Evolutionary conservation across 1,284 basidiomycete species (phyloP).

Genomic region (Xerocomus amazonicus): DNA sequence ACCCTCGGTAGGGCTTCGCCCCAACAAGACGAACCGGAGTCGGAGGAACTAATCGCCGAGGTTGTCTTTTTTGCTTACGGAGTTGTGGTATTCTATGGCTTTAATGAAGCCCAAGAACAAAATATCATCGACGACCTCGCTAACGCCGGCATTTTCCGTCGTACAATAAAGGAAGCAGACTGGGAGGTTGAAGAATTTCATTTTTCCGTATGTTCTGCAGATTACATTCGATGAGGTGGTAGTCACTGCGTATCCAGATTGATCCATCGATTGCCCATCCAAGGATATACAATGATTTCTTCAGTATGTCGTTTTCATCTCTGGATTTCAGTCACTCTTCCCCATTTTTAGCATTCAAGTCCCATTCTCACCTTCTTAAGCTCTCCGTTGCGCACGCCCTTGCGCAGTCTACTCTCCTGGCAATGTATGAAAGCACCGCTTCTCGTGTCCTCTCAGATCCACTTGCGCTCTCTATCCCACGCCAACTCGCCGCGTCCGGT

Average conservation of each 20-base stretch:
- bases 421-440: slow-evolving; percentile 83
- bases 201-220: slow-evolving; percentile 56
- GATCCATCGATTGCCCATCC: slow-evolving; percentile 83
- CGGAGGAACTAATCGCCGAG: slow-evolving; percentile 63
- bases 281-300: slow-evolving; percentile 89
- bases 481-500: slow-evolving; percentile 79
- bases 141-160: slow-evolving; percentile 64
- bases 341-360: slow-evolving; percentile 70
- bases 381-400: slow-evolving; percentile 93
- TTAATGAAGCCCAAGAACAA: slow-evolving; percentile 72
- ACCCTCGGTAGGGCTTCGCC: neutral
- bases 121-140: slow-evolving; percentile 80
- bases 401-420: slow-evolving; percentile 90
- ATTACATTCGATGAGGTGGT: neutral
- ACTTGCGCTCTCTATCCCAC: slow-evolving; percentile 75
- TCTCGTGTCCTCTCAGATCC: slow-evolving; percentile 79
- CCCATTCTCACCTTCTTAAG: slow-evolving; percentile 80
- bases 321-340: neutral
- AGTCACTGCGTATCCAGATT: slow-evolving; percentile 47
- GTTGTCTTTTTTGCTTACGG: slow-evolving; percentile 85
- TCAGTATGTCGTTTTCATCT: slow-evolving; percentile 52
- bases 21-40: slow-evolving; percentile 12
- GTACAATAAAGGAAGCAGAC: slow-evolving; percentile 58
- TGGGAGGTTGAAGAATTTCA: slow-evolving; percentile 93
- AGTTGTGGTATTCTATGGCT: slow-evolving; percentile 86